A percentile compares a stretch with the other conserved stretches of the same genome.
These are phyloP conservation scores for Pythium aristosporum DNA, from an alignment of 352 stramenopile species.

Conservation along the genomic window DNA sequence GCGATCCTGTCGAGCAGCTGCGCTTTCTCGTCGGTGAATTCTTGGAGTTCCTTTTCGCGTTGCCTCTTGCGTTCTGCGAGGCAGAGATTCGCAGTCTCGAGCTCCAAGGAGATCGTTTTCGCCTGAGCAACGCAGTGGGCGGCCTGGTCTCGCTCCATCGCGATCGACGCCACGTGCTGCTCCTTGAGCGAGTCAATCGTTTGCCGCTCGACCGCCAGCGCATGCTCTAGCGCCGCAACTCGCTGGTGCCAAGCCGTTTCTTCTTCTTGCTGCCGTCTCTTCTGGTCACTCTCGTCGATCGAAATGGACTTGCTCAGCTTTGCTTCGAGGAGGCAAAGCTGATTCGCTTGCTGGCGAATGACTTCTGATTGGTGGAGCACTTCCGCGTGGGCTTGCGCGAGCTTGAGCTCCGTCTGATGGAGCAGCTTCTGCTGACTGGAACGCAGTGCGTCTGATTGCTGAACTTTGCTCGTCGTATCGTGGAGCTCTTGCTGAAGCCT, in stretches of 20 bases:
- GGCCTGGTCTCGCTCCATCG: conserved; percentile 44
- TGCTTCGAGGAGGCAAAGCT: conserved; percentile 44
- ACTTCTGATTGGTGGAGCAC: conserved; percentile 32
- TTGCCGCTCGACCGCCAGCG: conserved; percentile 46
- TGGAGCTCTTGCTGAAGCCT: conserved; percentile 9
- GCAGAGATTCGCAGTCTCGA: conserved; percentile 73
- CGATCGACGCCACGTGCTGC: conserved; percentile 36
- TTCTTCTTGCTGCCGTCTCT: conserved; percentile 38
- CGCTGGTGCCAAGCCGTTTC: conserved; percentile 65
- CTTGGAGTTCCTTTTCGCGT: conserved; percentile 36
- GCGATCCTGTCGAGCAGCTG: conserved; percentile 27
- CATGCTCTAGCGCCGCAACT: conserved; percentile 52
- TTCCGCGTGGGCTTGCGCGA: conserved; percentile 31
- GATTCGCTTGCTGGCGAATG: conserved; percentile 41
- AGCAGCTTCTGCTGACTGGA: conserved; percentile 16
- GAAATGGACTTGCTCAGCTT: conserved; percentile 52
- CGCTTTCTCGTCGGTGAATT: conserved; percentile 31
- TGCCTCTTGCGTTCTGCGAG: conserved; percentile 68
- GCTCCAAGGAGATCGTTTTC: conserved; percentile 43
- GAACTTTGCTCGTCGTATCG: background rate
- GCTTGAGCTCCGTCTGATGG: conserved; percentile 28
- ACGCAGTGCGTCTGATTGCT: background rate
- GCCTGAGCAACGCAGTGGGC: conserved; percentile 40
- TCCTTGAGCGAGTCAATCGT: conserved; percentile 35
- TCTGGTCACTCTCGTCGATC: conserved; percentile 49